Evolutionary conservation across 192 early-diverging fungal species (phyloP), one percentile per base, ranked within the genome.

Genomic region (Entomortierella chlamydospora): DNA sequence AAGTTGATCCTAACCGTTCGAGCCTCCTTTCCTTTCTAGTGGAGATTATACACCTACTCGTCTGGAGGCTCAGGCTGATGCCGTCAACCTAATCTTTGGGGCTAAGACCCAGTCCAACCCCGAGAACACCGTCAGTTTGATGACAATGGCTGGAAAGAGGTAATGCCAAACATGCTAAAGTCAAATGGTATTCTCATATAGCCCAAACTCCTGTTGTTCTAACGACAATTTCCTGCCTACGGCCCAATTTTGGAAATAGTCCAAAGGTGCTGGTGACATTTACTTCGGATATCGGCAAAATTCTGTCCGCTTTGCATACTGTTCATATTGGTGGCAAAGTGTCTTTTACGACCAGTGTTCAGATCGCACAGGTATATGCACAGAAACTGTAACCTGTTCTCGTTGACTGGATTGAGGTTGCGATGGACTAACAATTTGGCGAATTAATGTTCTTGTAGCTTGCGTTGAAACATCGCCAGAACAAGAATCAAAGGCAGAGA

Each of bases 11-110:
- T 50, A 8, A 26, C 34, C 41, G 4, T 49, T 23, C 20, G 23
- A 37, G n/a, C n/a, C n/a, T n/a, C n/a, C 12, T 49, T 41, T 29
- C 11, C 30, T 8, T 54, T 34, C 43, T 22, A 98, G 98, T 74
- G 98, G 97, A 62, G 98, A 99, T 81, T 98, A 95, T 82, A 95
- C 94, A 60, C 98, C 98, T 22, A 93, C 92, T 33, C 90, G 98
- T 66, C 84, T 95, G 73, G 93, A 95, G 74, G 97, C 97, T 55
- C 98, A 99, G 83, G 91, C 89, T 50, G 98, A 99, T 80, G 91
- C 96, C 0, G 95, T 95, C 69, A 96, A 94, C 80, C 85, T 95
- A 62, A 86, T 99, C 73, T 98, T 98, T 82, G 86, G 89, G 45
- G 90, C 92, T 52, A 99, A 99, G 82, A 96, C 93, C 9, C 90